Evolutionary conservation across 78 protist genomes (phyloP).

Genomic region (Tieghemostelium lacteum): DNA sequence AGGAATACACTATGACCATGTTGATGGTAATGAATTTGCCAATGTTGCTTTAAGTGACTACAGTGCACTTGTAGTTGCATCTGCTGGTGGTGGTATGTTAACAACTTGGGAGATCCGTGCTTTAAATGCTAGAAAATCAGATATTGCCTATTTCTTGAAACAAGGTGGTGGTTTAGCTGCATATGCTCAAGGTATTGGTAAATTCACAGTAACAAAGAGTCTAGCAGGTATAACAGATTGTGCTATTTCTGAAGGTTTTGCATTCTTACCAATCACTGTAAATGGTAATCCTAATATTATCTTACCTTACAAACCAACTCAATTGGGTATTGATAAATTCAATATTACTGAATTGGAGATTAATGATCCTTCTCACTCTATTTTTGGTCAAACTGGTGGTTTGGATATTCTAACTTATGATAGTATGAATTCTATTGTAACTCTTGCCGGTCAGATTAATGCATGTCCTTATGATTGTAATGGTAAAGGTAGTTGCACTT

Average conservation of each 20-base stretch:
- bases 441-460: constrained; percentile 21
- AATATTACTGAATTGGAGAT: not conserved
- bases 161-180: constrained; percentile 22
- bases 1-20: constrained; percentile 18
- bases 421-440: constrained; percentile 16
- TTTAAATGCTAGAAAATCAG: not conserved
- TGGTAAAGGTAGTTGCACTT: constrained; percentile 17
- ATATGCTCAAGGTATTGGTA: constrained; percentile 25
- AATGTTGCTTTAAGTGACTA: not conserved
- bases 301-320: constrained; percentile 3
- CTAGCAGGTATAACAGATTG: not conserved
- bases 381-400: constrained; percentile 24
- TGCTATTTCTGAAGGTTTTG: not conserved
- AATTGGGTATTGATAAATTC: not conserved
- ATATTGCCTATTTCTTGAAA: constrained; percentile 9
- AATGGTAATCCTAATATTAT: not conserved
- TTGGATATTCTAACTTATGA: constrained; percentile 10
- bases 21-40: not conserved
- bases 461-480: constrained; percentile 25
- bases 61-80: constrained; percentile 4
- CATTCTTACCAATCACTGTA: constrained; percentile 10
- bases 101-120: constrained; percentile 17
- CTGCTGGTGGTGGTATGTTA: constrained; percentile 24
- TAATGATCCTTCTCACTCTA: constrained; percentile 18
- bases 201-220: constrained; percentile 5